A percentile compares a stretch with the other conserved stretches of the same genome.
Conservation (phyloP, 2,329 filamentous ascomycete species). For the Capronia epimyces region DNA sequence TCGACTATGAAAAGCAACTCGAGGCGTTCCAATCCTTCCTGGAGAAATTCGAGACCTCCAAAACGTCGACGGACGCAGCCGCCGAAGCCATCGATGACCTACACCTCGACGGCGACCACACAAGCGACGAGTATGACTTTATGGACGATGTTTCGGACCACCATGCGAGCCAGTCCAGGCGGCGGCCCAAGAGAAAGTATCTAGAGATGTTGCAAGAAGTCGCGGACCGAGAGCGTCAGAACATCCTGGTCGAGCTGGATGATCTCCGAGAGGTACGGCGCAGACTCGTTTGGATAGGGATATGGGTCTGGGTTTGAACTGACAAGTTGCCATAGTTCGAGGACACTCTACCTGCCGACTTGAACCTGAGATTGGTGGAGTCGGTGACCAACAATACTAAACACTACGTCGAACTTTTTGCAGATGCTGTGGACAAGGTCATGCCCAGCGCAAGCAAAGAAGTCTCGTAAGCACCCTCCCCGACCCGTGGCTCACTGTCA, state of each 20-base stretch:
- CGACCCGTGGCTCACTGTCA: background rate
- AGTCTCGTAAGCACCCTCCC: constrained; percentile 55
- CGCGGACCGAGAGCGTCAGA: constrained; percentile 69
- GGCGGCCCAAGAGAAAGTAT: constrained; percentile 73
- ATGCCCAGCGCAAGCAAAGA: constrained; percentile 75
- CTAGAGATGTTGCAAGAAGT: constrained; percentile 80
- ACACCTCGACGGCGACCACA: constrained; percentile 77
- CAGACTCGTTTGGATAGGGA: background rate
- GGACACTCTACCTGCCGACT: constrained; percentile 59
- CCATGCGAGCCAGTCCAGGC: constrained; percentile 43
- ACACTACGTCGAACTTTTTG: constrained; percentile 90
- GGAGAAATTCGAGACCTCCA: constrained; percentile 71
- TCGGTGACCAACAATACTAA: constrained; percentile 88
- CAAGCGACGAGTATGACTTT: constrained; percentile 87
- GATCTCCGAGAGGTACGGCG: constrained; percentile 67
- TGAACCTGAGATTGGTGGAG: constrained; percentile 63
- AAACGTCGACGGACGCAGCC: constrained; percentile 60
- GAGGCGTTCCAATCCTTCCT: constrained; percentile 79
- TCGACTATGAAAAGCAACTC: constrained; percentile 85
- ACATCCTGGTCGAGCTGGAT: constrained; percentile 82
- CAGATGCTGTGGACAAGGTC: constrained; percentile 77
- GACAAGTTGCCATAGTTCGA: constrained; percentile 58
- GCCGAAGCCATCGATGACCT: constrained; percentile 78
- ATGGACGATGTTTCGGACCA: constrained; percentile 74
- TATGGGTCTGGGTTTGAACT: background rate